Conservation (phyloP, 345 rosid genomes). For the Luvunga scandens region DNA sequence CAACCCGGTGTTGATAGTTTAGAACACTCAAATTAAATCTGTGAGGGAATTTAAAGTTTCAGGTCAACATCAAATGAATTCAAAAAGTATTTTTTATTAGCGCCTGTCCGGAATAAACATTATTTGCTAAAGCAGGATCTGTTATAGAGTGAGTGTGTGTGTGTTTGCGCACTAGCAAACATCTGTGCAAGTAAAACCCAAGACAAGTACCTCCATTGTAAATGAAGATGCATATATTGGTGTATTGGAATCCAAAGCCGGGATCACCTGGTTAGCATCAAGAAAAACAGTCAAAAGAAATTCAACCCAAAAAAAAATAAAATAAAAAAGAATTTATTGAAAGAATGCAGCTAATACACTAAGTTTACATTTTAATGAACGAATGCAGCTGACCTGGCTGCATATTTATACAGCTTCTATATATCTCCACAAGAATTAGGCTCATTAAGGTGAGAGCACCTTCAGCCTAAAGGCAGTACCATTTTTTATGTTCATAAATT, state of each 20-base stretch:
- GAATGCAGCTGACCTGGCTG: not conserved
- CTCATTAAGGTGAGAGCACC: not conserved
- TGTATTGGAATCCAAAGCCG: constrained; percentile 78
- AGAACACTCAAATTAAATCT: not conserved
- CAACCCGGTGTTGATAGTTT: constrained; percentile 2
- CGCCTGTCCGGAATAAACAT: not conserved
- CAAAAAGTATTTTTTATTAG: constrained; percentile 1
- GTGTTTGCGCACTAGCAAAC: not conserved
- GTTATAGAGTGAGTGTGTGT: not conserved
- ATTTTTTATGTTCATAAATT: not conserved
- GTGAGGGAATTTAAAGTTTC: constrained; percentile 4
- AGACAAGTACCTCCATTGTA: constrained; percentile 83
- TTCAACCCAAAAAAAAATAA: not conserved
- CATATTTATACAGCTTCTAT: not conserved
- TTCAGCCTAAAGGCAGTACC: not conserved
- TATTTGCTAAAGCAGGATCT: not conserved
- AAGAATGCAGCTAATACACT: not conserved
- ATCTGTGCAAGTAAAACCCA: not conserved
- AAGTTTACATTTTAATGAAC: not conserved
- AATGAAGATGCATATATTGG: constrained; percentile 95
- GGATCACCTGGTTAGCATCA: constrained; percentile 69
- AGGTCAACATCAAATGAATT: constrained; percentile 8
- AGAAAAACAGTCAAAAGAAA: constrained; percentile 5
- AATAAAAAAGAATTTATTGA: not conserved
- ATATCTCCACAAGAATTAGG: not conserved